A percentile compares a stretch with the other conserved stretches of the same genome.
Evolutionary conservation across 2,329 filamentous ascomycete genomes (phyloP).

Genomic region (Hysterium pulicare): DNA sequence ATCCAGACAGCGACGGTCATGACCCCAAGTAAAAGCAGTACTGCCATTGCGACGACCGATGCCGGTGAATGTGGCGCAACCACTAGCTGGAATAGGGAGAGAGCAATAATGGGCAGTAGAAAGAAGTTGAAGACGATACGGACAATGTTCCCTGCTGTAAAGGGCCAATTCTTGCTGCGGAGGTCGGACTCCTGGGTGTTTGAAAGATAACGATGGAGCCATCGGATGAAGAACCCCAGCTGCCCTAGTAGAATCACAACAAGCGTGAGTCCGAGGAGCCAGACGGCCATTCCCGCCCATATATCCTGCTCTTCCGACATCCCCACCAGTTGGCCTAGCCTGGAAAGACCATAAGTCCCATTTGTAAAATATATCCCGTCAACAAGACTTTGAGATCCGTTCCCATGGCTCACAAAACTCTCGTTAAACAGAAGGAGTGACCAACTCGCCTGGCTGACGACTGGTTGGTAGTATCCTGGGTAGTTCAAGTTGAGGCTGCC

Average conservation of each 20-base stretch:
- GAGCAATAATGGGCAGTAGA: slow-evolving; percentile 76
- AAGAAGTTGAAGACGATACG: slow-evolving; percentile 92
- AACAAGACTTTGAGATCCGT: slow-evolving; percentile 63
- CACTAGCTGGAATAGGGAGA: slow-evolving; percentile 90
- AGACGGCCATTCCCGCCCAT: slow-evolving; percentile 92
- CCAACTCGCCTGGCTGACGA: slow-evolving; percentile 84
- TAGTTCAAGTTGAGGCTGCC: slow-evolving; percentile 86
- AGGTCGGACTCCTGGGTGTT: slow-evolving; percentile 80
- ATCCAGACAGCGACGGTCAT: slow-evolving; percentile 75
- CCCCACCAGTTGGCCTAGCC: slow-evolving; percentile 76
- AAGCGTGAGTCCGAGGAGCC: slow-evolving; percentile 74
- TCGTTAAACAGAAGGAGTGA: slow-evolving; percentile 89
- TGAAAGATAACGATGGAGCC: slow-evolving; percentile 69
- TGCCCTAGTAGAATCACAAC: slow-evolving; percentile 68
- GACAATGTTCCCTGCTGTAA: slow-evolving; percentile 58
- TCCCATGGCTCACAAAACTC: slow-evolving; percentile 71
- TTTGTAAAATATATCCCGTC: slow-evolving; percentile 87
- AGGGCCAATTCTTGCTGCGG: slow-evolving; percentile 86
- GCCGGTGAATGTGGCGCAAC: slow-evolving; percentile 65
- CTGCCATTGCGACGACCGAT: slow-evolving; percentile 71
- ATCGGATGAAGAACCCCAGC: slow-evolving; percentile 71
- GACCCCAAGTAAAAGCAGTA: slow-evolving; percentile 68
- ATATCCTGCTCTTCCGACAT: slow-evolving; percentile 74
- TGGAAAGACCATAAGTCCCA: slow-evolving; percentile 74
- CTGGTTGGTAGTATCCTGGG: slow-evolving; percentile 91